Percentiles rank a stretch among this genome's conserved stretches.
These are phyloP conservation scores for Adansonia madagascariensis DNA, from an alignment of 441 rosid genomes.

Conservation along the genomic window DNA sequence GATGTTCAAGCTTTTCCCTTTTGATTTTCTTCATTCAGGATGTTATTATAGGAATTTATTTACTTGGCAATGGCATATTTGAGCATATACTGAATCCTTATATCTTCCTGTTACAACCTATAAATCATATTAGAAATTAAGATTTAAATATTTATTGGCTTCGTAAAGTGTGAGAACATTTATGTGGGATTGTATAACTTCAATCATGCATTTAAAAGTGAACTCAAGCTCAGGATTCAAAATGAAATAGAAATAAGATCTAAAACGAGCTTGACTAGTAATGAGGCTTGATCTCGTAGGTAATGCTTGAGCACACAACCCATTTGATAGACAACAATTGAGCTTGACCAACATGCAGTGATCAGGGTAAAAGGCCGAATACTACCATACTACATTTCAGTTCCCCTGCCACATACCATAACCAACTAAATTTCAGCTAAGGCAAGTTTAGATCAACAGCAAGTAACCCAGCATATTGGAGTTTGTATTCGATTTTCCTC, in stretches of 20 bases:
- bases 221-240: neutral
- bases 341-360: neutral
- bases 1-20: neutral
- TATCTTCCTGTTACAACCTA: neutral
- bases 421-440: neutral
- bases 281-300: conserved; percentile 3
- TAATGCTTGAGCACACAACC: neutral
- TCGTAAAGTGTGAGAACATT: neutral
- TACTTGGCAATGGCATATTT: neutral
- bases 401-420: neutral
- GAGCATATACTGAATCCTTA: neutral
- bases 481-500: conserved; percentile 2
- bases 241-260: neutral
- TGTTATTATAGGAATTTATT: neutral
- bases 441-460: neutral
- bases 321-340: neutral
- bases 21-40: neutral
- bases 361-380: neutral
- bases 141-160: neutral
- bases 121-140: neutral
- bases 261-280: conserved; percentile 1
- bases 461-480: neutral
- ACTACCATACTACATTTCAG: neutral
- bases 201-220: neutral
- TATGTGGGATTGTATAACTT: neutral